These are phyloP conservation scores for Waitea zeae DNA, from an alignment of 1,284 basidiomycete species.

Conservation along the genomic window DNA sequence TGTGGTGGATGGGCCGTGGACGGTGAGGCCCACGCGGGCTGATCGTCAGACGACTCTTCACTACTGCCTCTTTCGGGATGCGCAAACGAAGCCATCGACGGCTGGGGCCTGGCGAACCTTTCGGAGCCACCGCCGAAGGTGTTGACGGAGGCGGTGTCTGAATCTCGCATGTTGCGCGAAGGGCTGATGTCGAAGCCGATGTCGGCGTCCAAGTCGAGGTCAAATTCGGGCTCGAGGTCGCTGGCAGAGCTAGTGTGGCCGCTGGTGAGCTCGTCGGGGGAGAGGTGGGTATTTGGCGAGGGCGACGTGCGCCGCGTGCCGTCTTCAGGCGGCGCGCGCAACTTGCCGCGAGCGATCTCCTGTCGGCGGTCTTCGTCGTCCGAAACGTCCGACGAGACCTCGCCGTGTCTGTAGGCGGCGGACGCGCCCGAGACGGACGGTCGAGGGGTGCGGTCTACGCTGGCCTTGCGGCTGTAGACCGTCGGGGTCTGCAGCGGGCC, in stretches of 20 bases:
- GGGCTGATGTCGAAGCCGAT: conserved; percentile 11
- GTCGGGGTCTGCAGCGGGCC: conserved; percentile 8
- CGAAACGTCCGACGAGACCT: conserved; percentile 10
- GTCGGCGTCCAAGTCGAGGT: conserved; percentile 22
- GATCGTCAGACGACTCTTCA: conserved; percentile 11
- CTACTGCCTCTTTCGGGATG: no score
- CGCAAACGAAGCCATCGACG: conserved; percentile 9
- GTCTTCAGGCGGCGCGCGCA: conserved; percentile 25
- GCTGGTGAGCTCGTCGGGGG: no score
- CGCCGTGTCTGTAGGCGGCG: conserved; percentile 1
- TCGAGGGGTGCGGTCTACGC: conserved; percentile 18
- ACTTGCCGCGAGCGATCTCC: conserved; percentile 12
- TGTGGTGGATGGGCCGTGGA: not conserved
- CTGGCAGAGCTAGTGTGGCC: conserved; percentile 10
- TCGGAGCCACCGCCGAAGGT: conserved; percentile 19
- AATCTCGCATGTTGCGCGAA: conserved; percentile 9
- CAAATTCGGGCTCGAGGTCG: conserved; percentile 11
- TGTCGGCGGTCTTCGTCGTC: not conserved
- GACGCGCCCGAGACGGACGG: conserved; percentile 14
- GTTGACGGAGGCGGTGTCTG: conserved; percentile 30
- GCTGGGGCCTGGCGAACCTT: no score
- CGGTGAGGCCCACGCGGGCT: not conserved
- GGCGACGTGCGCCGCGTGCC: conserved; percentile 26
- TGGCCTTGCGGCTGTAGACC: conserved; percentile 11
- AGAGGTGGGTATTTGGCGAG: conserved; percentile 7